Base-by-base conservation (phyloP, 164 flowering plant species). In the Magnolia sinica region DNA sequence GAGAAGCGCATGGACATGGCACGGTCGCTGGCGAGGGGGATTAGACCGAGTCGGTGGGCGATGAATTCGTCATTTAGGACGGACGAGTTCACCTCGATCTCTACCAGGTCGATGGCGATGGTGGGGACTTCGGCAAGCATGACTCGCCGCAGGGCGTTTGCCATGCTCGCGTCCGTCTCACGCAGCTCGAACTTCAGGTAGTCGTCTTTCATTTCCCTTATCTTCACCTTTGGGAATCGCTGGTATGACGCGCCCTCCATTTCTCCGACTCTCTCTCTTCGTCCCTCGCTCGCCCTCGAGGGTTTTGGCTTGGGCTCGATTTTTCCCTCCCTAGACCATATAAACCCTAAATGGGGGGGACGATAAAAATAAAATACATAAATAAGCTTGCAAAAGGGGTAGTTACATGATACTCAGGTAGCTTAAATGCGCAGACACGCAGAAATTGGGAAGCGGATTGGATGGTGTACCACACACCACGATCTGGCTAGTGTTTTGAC, bases 71-170 rank as follows among this genome's bases (percentile, higher is more conserved):
- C 99, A 88, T 89, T 90, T 64, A 96, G 93, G 45, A 96, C 99
- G 16, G 98, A 85, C 20, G 99, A 94, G 85, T 96, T 96, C 7
- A 87, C 90, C 84, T 96, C 99, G 84, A 96, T 94, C 75, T 96
- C 99, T 51, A 96, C 99, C 3, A 94, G 87, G 84, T 96, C 98
- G 66, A 96, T 91, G 63, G 98, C 98, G 51, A 96, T 80, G 2
- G 98, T 96, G 8, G 99, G 99, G 0, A 96, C 99, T 78, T 96
- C 99, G 23, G 97, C 88, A 14, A 96, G 85, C 96, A 96, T 96
- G 3, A 96, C 90, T 18, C 99, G 98, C 18, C 98, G 90, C 50
- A 96, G 94, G 3, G 99, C 97, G 86, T 96, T 96, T 29, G 98
- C 98, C 81, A 96, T 81, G 78, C 91, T 87, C 5, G 90, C 90